Base-by-base conservation (phyloP, 1,284 basidiomycete species). In the Vanrija sp. region DNA sequence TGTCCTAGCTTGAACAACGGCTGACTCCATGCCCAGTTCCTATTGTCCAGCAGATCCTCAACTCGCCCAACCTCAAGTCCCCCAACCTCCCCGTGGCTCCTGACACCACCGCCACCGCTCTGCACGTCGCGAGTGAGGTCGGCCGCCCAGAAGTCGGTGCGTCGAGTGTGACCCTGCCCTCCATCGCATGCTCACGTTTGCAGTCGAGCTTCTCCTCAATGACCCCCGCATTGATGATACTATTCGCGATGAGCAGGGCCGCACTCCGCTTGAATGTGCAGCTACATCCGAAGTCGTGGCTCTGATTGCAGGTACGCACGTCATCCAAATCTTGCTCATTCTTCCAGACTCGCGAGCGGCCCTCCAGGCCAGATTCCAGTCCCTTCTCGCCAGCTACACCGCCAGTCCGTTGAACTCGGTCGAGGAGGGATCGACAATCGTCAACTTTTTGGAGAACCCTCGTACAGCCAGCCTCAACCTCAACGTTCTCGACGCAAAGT, bases 51-150 rank as follows among this genome's bases (percentile, higher is more conserved):
- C 83, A 10, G 82, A 92, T 77, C 81, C 85, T 60, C 80, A 84
- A 31, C 31, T 89, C 87, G 37, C 87, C 88, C 0, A 87, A 88
- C 62, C 83, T 86, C 14, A 72, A 86, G 5, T 62, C 60, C 15
- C 67, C 16, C 80, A 72, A 72, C 49, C 46, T 68, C 10, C 64
- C 66, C 0, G 55, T 89, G 53, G 84, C 85, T 0, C 80, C 83
- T 0, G 83, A 80, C 2, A 85, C 86, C 0, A 85, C 85, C 3
- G 88, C 86, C 6, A 93, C 92, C 0, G 81, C 93, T 0, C 80
- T 97, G 0, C 94, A 98, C 71, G 81, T 97, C 9, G 92, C 93
- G 0, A 85, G 88, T 0, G 85, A 86, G 1, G 80, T 93, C 2
- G 88, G 88, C 4, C 81, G 94, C 36, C 76, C 81, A 3, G 94